Percentiles rank a stretch among this genome's conserved stretches.
Evolutionary conservation across 192 early-diverging fungal genomes (phyloP).

Genomic region (Umbelopsis sp.): DNA sequence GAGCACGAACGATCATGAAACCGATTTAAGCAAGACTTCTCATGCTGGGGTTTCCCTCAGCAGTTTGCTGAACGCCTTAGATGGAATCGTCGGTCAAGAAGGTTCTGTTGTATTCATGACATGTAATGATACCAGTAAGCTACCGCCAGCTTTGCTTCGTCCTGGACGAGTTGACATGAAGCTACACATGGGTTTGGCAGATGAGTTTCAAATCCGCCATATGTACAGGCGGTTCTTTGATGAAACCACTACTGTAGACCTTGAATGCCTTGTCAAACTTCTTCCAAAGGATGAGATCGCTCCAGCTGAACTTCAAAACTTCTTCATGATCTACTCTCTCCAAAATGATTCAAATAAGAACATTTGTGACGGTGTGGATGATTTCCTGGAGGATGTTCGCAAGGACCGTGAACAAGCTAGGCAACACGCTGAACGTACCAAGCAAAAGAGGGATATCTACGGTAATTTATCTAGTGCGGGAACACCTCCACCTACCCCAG

Average conservation of each 20-base stretch:
- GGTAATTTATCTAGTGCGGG: not conserved
- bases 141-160: constrained; percentile 52
- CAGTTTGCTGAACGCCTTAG: constrained; percentile 51
- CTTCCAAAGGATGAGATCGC: constrained; percentile 22
- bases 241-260: not conserved
- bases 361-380: constrained; percentile 21
- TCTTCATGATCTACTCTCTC: constrained; percentile 29
- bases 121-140: constrained; percentile 45
- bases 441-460: constrained; percentile 17
- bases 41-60: constrained; percentile 38
- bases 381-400: constrained; percentile 23
- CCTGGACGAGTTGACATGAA: constrained; percentile 57
- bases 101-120: constrained; percentile 56
- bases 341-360: not conserved
- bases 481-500: not conserved
- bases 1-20: not conserved
- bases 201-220: constrained; percentile 41
- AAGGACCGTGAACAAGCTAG: constrained; percentile 31
- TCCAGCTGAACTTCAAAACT: constrained; percentile 36
- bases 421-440: not conserved
- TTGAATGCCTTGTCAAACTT: constrained; percentile 10
- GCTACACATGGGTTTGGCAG: constrained; percentile 51
- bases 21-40: constrained; percentile 17
- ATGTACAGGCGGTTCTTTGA: constrained; percentile 40
- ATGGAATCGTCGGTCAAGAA: constrained; percentile 54